Conservation (phyloP, 2,329 filamentous ascomycete species). For the Salinomyces thailandicus region DNA sequence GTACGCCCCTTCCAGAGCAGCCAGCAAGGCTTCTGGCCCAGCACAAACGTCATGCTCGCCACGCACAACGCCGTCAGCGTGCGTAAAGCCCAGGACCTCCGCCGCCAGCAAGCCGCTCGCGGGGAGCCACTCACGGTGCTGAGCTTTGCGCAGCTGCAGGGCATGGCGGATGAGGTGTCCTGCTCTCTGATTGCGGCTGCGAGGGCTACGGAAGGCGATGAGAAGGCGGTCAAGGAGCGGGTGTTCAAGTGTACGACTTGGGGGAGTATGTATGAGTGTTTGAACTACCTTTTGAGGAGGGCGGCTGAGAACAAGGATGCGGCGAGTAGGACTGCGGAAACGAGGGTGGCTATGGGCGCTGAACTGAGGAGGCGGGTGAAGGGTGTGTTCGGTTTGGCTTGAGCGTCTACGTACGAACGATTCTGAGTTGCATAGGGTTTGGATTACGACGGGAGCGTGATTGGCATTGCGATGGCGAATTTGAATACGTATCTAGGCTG, state of each 20-base stretch:
- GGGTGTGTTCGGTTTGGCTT: slow-evolving; percentile 12
- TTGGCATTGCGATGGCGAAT: neutral
- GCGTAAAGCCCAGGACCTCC: slow-evolving; percentile 39
- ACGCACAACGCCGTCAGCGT: slow-evolving; percentile 74
- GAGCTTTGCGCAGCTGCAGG: slow-evolving; percentile 71
- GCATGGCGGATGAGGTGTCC: slow-evolving; percentile 91
- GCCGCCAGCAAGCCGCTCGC: slow-evolving; percentile 34
- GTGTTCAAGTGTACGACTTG: slow-evolving; percentile 49
- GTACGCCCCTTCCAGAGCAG: slow-evolving; percentile 34
- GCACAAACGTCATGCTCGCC: slow-evolving; percentile 58
- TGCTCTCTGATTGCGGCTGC: slow-evolving; percentile 42
- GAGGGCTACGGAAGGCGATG: slow-evolving; percentile 23
- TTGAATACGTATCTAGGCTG: no score
- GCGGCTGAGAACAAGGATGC: slow-evolving; percentile 55
- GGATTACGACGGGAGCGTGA: no score
- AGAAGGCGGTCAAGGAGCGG: slow-evolving; percentile 29
- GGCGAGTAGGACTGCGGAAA: slow-evolving; percentile 44
- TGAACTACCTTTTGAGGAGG: slow-evolving; percentile 57
- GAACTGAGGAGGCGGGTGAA: slow-evolving; percentile 32
- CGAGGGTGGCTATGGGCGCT: slow-evolving; percentile 39
- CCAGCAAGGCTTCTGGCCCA: slow-evolving; percentile 27
- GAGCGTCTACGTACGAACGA: neutral
- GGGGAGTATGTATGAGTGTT: slow-evolving; percentile 58
- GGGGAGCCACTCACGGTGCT: slow-evolving; percentile 38
- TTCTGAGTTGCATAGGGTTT: neutral